These are phyloP conservation scores for Bipolaris cookei DNA, from an alignment of 2,329 filamentous ascomycete species.

Conservation along the genomic window DNA sequence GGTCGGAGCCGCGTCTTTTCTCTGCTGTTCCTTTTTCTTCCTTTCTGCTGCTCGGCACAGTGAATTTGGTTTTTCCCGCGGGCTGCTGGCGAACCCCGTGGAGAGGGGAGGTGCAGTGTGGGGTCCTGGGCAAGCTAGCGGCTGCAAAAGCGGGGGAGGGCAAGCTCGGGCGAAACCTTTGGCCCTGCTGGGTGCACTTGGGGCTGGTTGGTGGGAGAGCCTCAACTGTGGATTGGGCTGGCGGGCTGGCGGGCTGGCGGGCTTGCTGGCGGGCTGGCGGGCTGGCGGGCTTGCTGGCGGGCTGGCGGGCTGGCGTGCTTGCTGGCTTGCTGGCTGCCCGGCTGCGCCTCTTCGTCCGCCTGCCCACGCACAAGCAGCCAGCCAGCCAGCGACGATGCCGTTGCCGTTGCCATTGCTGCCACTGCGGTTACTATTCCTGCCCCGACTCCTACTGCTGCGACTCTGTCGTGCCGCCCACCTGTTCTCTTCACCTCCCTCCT, in stretches of 20 bases:
- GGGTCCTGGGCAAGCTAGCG: constrained; percentile 15
- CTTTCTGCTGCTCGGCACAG: not conserved
- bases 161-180: constrained; percentile 1
- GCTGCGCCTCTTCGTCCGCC: constrained; percentile 14
- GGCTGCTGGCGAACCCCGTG: constrained; percentile 18
- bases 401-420: not conserved
- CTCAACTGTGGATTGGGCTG: constrained; percentile 22
- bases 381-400: not conserved
- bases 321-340: constrained; percentile 16
- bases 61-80: not conserved
- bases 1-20: not conserved
- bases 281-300: constrained; percentile 19
- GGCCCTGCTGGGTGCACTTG: constrained; percentile 13
- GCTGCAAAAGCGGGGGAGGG: constrained; percentile 16
- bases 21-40: not conserved
- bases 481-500: not conserved
- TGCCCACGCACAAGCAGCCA: not conserved
- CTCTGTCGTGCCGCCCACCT: not conserved
- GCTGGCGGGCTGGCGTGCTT: constrained; percentile 6
- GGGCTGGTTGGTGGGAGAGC: constrained; percentile 11
- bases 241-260: constrained; percentile 14
- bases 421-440: too few relatives aligned
- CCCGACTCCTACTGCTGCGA: too few relatives aligned
- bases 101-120: constrained; percentile 9
- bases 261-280: constrained; percentile 13